Base-by-base conservation (phyloP, 2,329 filamentous ascomycete species). In the Lasiodiplodia theobromae region DNA sequence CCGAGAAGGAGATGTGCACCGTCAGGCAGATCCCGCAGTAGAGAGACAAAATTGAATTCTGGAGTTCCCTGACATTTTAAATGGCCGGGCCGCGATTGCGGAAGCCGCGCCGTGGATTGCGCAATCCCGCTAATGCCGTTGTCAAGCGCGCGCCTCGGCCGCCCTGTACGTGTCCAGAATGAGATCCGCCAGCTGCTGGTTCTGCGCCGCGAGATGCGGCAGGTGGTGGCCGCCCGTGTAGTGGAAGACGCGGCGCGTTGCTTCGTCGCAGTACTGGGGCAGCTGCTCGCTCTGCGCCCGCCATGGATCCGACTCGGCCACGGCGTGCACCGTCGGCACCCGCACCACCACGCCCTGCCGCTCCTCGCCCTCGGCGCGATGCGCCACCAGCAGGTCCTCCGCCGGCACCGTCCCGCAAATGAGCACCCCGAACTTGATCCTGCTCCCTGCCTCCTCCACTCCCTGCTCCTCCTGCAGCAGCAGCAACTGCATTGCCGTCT, bases 401-500 rank as follows among this genome's bases (percentile, higher is more conserved):
- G 70, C 76, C 1, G 69, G 71, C 25, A 28, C 31, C 57, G 53
- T 53, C 31, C 60, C 57, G 37, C 49, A 49, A n/a, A 18, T 34
- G 69, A 1, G 69, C 70, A 64, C 31, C 23, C 44, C 60, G n/a
- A 64, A 64, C 60, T 16, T 8, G 44, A 64, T 37, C 40, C 74
- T 7, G 44, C 37, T 21, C 16, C 75, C 8, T 72, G 71, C 18
- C 18, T 57, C 63, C 53, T 21, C 68, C 67, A n/a, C 56, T 69
- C 1, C 70, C 64, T 78, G 71, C 6, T 64, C 49, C 10, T 71
- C 75, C 12, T 64, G 60, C 60, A 64, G 31, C 28, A 83, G 81
- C 51, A 85, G 71, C 69, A 86, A 71, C 74, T 80, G 82, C 56
- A 81, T 80, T 18, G 77, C 74, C 65, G 85, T 51, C 71, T 85